Conservation (phyloP, 2,329 filamentous ascomycete genomes). For the Aspergillus sp. region DNA sequence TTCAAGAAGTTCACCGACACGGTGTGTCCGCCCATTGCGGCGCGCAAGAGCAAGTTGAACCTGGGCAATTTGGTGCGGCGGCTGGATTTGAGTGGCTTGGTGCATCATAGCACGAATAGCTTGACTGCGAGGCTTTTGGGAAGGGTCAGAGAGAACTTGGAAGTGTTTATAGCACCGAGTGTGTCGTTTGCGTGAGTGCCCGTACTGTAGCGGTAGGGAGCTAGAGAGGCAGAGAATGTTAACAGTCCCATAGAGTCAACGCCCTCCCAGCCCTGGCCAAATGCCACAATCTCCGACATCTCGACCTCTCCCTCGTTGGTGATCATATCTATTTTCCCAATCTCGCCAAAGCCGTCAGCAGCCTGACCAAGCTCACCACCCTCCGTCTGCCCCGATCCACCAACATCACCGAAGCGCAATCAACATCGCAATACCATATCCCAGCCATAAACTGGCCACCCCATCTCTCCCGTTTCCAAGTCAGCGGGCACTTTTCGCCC, state of each 20-base stretch:
- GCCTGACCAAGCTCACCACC: constrained; percentile 36
- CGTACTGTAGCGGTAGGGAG: background rate
- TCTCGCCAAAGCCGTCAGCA: constrained; percentile 45
- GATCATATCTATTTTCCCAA: constrained; percentile 43
- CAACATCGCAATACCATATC: constrained; percentile 5
- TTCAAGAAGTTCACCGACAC: constrained; percentile 49
- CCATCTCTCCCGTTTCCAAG: constrained; percentile 15
- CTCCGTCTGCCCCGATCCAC: constrained; percentile 38
- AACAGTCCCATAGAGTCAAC: constrained; percentile 33
- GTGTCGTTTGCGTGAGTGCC: constrained; percentile 46
- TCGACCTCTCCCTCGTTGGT: constrained; percentile 48
- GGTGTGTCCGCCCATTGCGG: constrained; percentile 42
- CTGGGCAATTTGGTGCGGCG: constrained; percentile 43
- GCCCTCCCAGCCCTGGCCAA: constrained; percentile 51
- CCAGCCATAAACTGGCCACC: constrained; percentile 18
- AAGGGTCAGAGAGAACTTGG: constrained; percentile 44
- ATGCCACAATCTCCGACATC: constrained; percentile 40
- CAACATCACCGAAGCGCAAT: constrained; percentile 8
- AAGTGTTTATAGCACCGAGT: constrained; percentile 51
- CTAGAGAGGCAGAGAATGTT: background rate
- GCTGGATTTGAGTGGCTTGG: constrained; percentile 48
- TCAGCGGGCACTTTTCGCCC: constrained; percentile 17
- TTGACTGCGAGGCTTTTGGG: constrained; percentile 50
- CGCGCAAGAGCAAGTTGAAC: constrained; percentile 40
- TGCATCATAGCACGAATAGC: constrained; percentile 52